Evolutionary conservation across 164 flowering plant species (phyloP).

Genomic region (Magnolia sinica): DNA sequence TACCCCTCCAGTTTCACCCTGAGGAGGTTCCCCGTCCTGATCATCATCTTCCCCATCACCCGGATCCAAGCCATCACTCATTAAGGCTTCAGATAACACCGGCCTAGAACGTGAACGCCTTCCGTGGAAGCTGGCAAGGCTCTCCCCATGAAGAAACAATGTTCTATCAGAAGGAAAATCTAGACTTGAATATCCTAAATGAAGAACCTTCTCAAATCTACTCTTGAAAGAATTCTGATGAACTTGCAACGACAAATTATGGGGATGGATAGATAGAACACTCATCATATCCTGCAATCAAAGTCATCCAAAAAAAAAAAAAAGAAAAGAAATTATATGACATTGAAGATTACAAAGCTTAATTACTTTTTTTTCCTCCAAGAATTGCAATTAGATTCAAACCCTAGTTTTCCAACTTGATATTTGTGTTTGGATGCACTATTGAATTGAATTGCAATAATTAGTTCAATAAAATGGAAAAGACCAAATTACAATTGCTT

Average conservation of each 20-base stretch:
- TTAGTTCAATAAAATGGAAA: too few relatives aligned
- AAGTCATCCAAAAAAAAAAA: not conserved
- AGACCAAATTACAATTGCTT: too few relatives aligned
- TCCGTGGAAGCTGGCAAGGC: constrained; percentile 13
- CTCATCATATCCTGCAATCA: constrained; percentile 46
- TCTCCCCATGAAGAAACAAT: constrained; percentile 22
- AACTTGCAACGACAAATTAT: constrained; percentile 31
- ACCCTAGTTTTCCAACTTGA: not conserved
- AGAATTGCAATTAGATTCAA: too few relatives aligned
- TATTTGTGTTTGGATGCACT: not conserved
- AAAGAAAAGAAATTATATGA: not conserved
- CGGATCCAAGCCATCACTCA: constrained; percentile 36
- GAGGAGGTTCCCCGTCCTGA: constrained; percentile 27
- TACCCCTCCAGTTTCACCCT: constrained; percentile 35
- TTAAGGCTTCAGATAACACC: constrained; percentile 25
- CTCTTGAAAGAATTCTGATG: constrained; percentile 22
- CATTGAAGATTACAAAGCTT: not conserved
- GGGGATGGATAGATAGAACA: constrained; percentile 33
- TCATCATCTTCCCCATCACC: constrained; percentile 38
- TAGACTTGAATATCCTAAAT: constrained; percentile 18
- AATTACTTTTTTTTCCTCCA: not conserved
- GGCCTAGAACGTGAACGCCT: constrained; percentile 25
- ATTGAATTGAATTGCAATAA: too few relatives aligned
- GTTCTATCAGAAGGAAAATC: constrained; percentile 22
- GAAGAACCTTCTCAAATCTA: constrained; percentile 27